Evolutionary conservation across 495 filamentous ascomycete genomes (phyloP).

Genomic region (Daldinia loculata): DNA sequence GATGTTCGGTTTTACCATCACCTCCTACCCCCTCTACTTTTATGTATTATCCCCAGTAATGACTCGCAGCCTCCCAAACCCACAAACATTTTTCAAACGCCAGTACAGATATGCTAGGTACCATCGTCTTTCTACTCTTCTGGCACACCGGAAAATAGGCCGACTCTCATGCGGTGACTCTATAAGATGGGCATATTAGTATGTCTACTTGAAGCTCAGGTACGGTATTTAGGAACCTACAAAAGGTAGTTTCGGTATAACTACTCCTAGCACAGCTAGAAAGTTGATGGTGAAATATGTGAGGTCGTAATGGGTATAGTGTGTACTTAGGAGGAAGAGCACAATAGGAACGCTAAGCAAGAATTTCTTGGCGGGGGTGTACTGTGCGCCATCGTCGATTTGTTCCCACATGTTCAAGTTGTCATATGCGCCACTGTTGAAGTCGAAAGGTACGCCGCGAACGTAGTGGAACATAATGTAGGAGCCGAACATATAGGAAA

Average conservation of each 20-base stretch:
- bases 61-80: slow-evolving; percentile 25
- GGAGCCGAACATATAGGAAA: slow-evolving; percentile 97
- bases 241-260: slow-evolving; percentile 94
- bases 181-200: slow-evolving; percentile 45
- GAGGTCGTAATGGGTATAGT: slow-evolving; percentile 98
- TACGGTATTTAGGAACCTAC: slow-evolving; percentile 63
- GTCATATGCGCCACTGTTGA: slow-evolving; percentile 98
- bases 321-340: slow-evolving; percentile 94
- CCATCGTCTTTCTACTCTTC: slow-evolving; percentile 55
- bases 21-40: slow-evolving; percentile 12
- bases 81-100: slow-evolving; percentile 18
- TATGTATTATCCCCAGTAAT: slow-evolving; percentile 17
- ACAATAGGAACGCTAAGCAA: slow-evolving; percentile 91
- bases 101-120: slow-evolving; percentile 14
- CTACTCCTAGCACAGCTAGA: slow-evolving; percentile 85
- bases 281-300: slow-evolving; percentile 97
- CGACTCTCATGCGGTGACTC: slow-evolving; percentile 77
- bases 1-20: slow-evolving; percentile 9
- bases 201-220: slow-evolving; percentile 2
- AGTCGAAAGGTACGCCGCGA: slow-evolving; percentile 97
- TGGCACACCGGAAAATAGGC: slow-evolving; percentile 68
- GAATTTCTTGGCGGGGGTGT: slow-evolving; percentile 98
- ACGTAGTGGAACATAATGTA: slow-evolving; percentile 99
- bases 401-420: slow-evolving; percentile 99
- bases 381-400: slow-evolving; percentile 98